A percentile compares a stretch with the other conserved stretches of the same genome.
Conservation (phyloP, 2,329 filamentous ascomycete genomes). For the Pseudogymnoascus sp. region DNA sequence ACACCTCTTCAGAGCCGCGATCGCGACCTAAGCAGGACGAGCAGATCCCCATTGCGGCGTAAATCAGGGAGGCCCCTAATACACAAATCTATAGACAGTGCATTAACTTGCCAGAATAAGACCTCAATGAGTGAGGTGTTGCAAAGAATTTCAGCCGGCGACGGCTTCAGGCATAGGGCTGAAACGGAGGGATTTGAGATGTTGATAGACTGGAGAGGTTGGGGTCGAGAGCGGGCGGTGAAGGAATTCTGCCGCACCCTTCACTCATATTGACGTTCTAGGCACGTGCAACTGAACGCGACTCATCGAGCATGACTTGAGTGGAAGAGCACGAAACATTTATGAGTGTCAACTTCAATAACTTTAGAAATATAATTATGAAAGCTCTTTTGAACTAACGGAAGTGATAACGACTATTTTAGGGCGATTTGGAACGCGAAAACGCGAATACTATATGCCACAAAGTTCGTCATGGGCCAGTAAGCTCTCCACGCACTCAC, state of each 20-base stretch:
- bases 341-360: background rate
- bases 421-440: background rate
- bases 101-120: background rate
- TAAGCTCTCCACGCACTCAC: no score
- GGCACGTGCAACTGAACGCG: background rate
- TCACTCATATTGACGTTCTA: background rate
- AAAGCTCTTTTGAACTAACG: background rate
- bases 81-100: background rate
- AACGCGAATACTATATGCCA: background rate
- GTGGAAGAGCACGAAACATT: background rate
- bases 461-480: background rate
- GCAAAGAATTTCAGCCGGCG: background rate
- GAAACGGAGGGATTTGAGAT: background rate
- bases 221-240: background rate
- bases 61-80: background rate
- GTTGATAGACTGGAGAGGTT: background rate
- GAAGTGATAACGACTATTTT: background rate
- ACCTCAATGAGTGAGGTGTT: slow-evolving; percentile 1
- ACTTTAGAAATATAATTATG: background rate
- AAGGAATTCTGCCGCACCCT: background rate
- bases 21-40: slow-evolving; percentile 52
- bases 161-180: background rate
- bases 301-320: background rate
- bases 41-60: slow-evolving; percentile 49
- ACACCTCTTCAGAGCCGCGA: slow-evolving; percentile 48